Evolutionary conservation across 768 basidiomycete genomes (phyloP).

Genomic region (Galerina sulciceps): DNA sequence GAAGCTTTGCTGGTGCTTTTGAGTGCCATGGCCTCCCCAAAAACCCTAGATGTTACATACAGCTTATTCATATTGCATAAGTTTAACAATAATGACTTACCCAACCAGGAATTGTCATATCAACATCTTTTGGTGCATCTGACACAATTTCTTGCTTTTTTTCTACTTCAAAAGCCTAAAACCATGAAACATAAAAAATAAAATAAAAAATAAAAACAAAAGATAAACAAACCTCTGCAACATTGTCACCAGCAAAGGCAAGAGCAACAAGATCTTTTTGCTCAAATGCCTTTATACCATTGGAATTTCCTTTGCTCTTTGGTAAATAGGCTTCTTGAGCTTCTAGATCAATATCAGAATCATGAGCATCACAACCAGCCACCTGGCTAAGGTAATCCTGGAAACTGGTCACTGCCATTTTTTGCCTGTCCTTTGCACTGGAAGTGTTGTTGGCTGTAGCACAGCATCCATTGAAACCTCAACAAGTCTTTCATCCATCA

Average conservation of each 20-base stretch:
- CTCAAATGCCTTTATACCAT: slow-evolving; percentile 69
- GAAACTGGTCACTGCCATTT: slow-evolving; percentile 31
- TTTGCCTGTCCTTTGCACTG: slow-evolving; percentile 31
- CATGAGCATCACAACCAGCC: slow-evolving; percentile 49
- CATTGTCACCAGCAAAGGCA: slow-evolving; percentile 97
- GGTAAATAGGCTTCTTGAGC: slow-evolving; percentile 59
- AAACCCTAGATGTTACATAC: slow-evolving; percentile 62
- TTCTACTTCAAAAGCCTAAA: slow-evolving; percentile 82
- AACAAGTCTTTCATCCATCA: slow-evolving; percentile 74
- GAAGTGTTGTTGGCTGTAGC: slow-evolving; percentile 42
- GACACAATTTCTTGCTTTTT: slow-evolving; percentile 83
- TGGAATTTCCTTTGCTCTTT: slow-evolving; percentile 50
- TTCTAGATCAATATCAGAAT: slow-evolving; percentile 65
- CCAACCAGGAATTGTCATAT: slow-evolving; percentile 95
- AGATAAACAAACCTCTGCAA: slow-evolving; percentile 77
- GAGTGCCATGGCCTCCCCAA: slow-evolving; percentile 86
- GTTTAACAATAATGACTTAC: slow-evolving; percentile 48
- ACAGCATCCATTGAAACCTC: slow-evolving; percentile 72
- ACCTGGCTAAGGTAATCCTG: slow-evolving; percentile 39
- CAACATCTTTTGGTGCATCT: slow-evolving; percentile 87
- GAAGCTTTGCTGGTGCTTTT: slow-evolving; percentile 62
- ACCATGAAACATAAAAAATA: slow-evolving; percentile 1
- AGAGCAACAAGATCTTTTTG: slow-evolving; percentile 92
- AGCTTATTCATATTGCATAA: not conserved
- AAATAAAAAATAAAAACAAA: not conserved